phyloP scores from a whole-genome alignment of 352 stramenopile species.

The Pythium folliculosum region DNA sequence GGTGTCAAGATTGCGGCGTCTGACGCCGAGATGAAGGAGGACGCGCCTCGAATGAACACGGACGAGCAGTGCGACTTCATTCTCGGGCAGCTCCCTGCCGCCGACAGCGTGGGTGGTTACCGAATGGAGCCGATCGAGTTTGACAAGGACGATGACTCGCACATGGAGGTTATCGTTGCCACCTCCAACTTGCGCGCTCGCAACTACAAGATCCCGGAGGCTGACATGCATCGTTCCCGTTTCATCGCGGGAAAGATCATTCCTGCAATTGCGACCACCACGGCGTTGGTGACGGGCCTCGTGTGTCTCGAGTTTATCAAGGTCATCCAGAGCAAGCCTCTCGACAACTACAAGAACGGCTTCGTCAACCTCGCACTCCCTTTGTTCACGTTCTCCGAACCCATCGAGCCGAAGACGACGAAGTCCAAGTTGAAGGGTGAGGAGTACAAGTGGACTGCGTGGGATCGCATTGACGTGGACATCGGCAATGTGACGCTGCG shows the following conservation, averaged over 20 bases:
- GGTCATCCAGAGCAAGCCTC: slow-evolving; percentile 84
- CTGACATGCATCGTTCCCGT: slow-evolving; percentile 97
- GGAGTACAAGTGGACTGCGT: slow-evolving; percentile 97
- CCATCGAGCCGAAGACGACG: slow-evolving; percentile 91
- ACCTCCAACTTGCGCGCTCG: slow-evolving; percentile 97
- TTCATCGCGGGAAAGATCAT: slow-evolving; percentile 99
- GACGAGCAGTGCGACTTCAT: slow-evolving; percentile 80
- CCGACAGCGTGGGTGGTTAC: slow-evolving; percentile 83
- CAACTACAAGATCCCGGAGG: slow-evolving; percentile 98
- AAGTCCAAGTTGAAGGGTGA: slow-evolving; percentile 93
- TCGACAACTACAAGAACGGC: slow-evolving; percentile 98
- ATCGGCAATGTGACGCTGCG: slow-evolving; percentile 96
- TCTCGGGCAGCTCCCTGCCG: slow-evolving; percentile 82
- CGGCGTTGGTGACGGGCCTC: slow-evolving; percentile 97
- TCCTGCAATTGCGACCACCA: slow-evolving; percentile 99
- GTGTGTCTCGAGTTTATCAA: slow-evolving; percentile 99
- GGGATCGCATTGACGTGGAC: slow-evolving; percentile 96
- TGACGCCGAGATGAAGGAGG: slow-evolving; percentile 96
- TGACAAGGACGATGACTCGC: slow-evolving; percentile 98
- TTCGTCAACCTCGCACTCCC: slow-evolving; percentile 98
- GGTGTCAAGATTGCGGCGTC: slow-evolving; percentile 98
- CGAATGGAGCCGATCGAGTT: slow-evolving; percentile 96
- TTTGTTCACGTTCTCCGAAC: slow-evolving; percentile 98
- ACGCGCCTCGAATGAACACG: slow-evolving; percentile 58
- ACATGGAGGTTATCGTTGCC: slow-evolving; percentile 98